Conservation (phyloP, 768 basidiomycete species). For the Pleurotus sapidus region DNA sequence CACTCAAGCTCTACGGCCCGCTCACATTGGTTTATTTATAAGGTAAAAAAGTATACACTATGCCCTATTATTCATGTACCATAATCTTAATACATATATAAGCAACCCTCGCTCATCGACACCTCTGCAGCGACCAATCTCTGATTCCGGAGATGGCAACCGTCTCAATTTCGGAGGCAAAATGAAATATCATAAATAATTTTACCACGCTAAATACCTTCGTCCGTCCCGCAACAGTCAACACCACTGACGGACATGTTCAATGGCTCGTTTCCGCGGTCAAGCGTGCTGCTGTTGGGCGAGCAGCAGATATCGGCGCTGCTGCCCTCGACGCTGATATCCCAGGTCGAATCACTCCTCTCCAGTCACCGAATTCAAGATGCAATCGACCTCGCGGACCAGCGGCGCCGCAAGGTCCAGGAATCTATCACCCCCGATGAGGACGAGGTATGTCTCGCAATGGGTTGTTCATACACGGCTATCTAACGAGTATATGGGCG, state of each 20-base stretch:
- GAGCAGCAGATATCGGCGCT: constrained; percentile 60
- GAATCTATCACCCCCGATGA: constrained; percentile 47
- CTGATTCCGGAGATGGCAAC: too few species aligned
- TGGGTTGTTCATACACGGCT: not conserved
- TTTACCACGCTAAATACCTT: too few species aligned
- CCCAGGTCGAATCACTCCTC: constrained; percentile 69
- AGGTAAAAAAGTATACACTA: not conserved
- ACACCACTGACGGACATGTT: not conserved
- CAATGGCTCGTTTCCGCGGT: constrained; percentile 53
- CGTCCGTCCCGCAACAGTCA: not conserved
- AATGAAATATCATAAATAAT: too few species aligned
- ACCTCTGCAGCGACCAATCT: too few species aligned
- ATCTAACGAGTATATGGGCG: not conserved
- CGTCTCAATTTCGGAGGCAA: too few species aligned
- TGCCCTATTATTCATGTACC: not conserved
- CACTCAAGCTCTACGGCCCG: not conserved
- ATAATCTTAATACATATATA: not conserved
- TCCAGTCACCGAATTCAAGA: constrained; percentile 64
- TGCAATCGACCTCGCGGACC: constrained; percentile 58
- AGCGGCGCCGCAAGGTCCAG: constrained; percentile 56
- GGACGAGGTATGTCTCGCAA: constrained; percentile 43
- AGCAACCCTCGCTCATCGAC: too few species aligned
- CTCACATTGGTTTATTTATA: not conserved
- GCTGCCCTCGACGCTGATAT: constrained; percentile 67
- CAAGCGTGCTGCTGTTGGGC: constrained; percentile 65